Evolutionary conservation across 2,329 filamentous ascomycete genomes (phyloP).

Genomic region (Penicillium sp.): DNA sequence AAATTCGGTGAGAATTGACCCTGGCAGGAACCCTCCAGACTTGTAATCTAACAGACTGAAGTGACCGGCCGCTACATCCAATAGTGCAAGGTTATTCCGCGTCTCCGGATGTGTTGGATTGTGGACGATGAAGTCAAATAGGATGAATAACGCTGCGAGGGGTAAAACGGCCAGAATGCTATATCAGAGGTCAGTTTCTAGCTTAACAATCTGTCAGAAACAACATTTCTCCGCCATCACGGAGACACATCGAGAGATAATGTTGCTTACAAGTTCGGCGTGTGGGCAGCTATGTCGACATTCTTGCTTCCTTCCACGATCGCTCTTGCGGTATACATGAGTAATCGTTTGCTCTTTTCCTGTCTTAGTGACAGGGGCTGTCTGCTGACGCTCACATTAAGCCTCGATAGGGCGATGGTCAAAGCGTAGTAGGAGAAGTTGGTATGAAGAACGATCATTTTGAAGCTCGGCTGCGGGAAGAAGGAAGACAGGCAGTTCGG

Average conservation of each 20-base stretch:
- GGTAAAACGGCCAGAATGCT: slow-evolving; percentile 24
- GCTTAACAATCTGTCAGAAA: not conserved
- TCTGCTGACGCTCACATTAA: slow-evolving; percentile 27
- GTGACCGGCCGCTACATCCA: slow-evolving; percentile 46
- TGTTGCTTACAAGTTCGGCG: not conserved
- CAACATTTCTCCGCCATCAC: too few relatives aligned
- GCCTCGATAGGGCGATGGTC: slow-evolving; percentile 34
- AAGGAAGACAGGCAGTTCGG: not conserved
- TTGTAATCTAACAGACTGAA: slow-evolving; percentile 45
- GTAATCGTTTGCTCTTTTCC: slow-evolving; percentile 21
- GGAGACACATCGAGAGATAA: not conserved
- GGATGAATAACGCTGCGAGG: slow-evolving; percentile 40
- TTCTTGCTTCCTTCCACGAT: slow-evolving; percentile 28
- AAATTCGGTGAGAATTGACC: slow-evolving; percentile 43
- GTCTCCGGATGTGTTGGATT: slow-evolving; percentile 39
- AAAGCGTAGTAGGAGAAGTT: slow-evolving; percentile 36
- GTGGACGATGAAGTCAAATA: slow-evolving; percentile 47
- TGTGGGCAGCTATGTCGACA: not conserved
- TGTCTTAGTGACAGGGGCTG: not conserved
- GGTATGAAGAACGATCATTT: slow-evolving; percentile 27
- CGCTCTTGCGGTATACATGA: slow-evolving; percentile 34
- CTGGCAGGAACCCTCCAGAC: slow-evolving; percentile 39
- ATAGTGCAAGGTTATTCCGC: slow-evolving; percentile 38
- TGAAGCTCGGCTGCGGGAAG: not conserved
- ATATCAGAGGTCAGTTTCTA: not conserved